A percentile compares a stretch with the other conserved stretches of the same genome.
These are phyloP conservation scores for Euphorbia schlechtendalii DNA, from an alignment of 441 rosid species.

Conservation along the genomic window DNA sequence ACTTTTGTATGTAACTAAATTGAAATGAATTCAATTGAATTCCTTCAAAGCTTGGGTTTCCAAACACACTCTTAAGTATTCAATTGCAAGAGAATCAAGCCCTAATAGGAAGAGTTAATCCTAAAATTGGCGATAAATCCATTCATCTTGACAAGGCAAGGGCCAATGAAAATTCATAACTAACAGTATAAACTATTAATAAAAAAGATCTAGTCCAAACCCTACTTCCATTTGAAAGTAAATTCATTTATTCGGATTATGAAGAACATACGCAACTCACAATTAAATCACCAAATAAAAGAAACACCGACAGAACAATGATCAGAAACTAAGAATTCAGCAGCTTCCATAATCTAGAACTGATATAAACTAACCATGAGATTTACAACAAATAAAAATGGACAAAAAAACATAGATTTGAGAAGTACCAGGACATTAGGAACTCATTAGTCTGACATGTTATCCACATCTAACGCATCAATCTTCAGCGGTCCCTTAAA, in stretches of 20 bases:
- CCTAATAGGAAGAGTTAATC: neutral
- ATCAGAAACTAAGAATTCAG: conserved; percentile 4
- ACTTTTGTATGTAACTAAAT: no score
- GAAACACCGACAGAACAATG: neutral
- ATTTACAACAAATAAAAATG: neutral
- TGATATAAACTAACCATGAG: neutral
- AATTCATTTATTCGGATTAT: no score
- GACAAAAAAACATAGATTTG: neutral
- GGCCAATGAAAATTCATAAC: neutral
- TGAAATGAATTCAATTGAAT: no score
- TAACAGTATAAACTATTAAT: neutral
- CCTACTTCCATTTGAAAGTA: no score
- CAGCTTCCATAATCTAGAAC: neutral
- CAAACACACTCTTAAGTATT: no score
- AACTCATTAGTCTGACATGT: conserved; percentile 28
- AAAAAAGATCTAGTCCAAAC: neutral
- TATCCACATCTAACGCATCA: conserved; percentile 45
- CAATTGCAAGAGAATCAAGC: neutral
- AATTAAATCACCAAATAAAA: neutral
- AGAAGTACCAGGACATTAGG: conserved; percentile 1
- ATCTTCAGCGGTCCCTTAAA: conserved; percentile 63
- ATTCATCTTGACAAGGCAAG: neutral
- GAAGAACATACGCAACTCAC: neutral
- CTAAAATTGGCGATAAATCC: neutral
- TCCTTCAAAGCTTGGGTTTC: no score